Base-by-base conservation (phyloP, 1,139 yeast species). In the Meyerozyma smithsonii region DNA sequence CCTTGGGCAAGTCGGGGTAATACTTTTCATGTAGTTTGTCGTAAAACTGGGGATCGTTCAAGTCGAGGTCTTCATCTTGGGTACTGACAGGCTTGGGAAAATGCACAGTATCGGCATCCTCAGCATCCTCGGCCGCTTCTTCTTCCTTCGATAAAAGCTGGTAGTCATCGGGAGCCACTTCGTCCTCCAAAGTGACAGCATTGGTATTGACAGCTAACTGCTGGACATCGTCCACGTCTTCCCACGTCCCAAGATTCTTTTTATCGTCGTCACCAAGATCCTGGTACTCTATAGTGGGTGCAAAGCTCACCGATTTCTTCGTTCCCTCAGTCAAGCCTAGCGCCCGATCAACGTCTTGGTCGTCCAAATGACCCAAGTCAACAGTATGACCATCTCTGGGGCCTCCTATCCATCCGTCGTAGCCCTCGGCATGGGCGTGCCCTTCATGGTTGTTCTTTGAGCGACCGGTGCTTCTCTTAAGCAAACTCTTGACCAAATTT, bases 1-100 rank as follows among this genome's bases (percentile, higher is more conserved):
- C 96, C 40, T 72, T 79, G 4, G 96, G 95, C 41, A 92, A 69
- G 49, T 88, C 89, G 0, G 99, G 97, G 59, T 81, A 92, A 62
- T 82, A 94, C 55, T 86, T 86, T 32, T 79, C 84, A 54, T 89
- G 95, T 42, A 94, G 64, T 51, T 87, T 84, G 35, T 82, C 81
- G 48, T 80, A 76, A 56, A 89, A 90, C 15, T 81, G 74, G 1
- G 95, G 92, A 57, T 84, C 95, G 54, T 84, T 67, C 10, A 84
- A 54, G 47, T 82, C 87, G 28, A 84, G 52, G 6, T 67, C 69
- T 7, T 61, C 61, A 11, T 62, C 62, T 1, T 52, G 52, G 5
- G 48, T 46, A 5, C 52, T 49, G 19, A 50, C 48, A 1, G 85
- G 84, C 39, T 72, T 76, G 3, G 84, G 77, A 54, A 86, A 86